These are phyloP conservation scores for Hyphopichia buzzinii DNA, from an alignment of 1,139 yeast genomes.

Conservation along the genomic window DNA sequence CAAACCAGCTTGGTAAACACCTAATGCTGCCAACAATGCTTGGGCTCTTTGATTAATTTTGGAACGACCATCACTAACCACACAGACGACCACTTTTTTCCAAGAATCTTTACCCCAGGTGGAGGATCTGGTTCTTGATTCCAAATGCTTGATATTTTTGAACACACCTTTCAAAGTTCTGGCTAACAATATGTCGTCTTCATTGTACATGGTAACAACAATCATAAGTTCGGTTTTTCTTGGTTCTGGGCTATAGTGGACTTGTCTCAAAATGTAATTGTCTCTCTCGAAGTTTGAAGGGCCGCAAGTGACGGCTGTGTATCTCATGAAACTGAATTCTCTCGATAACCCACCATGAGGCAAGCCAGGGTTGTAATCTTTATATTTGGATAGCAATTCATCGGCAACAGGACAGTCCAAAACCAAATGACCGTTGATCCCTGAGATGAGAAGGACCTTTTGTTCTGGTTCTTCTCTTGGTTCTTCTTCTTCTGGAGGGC, in stretches of 20 bases:
- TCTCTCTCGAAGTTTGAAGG: slow-evolving; percentile 47
- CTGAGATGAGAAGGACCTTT: slow-evolving; percentile 18
- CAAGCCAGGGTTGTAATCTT: slow-evolving; percentile 32
- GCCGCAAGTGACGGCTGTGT: slow-evolving; percentile 51
- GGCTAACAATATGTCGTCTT: slow-evolving; percentile 46
- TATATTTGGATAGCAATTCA: slow-evolving; percentile 43
- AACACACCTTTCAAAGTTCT: slow-evolving; percentile 48
- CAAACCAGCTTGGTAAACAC: slow-evolving; percentile 49
- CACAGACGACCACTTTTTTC: slow-evolving; percentile 49
- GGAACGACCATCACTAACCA: slow-evolving; percentile 49
- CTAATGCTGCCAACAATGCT: slow-evolving; percentile 47
- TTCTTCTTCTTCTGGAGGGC: slow-evolving; percentile 30
- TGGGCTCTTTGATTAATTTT: slow-evolving; percentile 49
- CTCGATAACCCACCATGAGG: slow-evolving; percentile 44
- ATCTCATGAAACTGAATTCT: slow-evolving; percentile 50
- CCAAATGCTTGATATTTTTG: slow-evolving; percentile 47
- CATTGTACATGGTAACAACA: slow-evolving; percentile 50
- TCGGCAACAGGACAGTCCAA: slow-evolving; percentile 52
- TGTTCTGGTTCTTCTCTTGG: slow-evolving; percentile 34
- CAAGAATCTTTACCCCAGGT: slow-evolving; percentile 51
- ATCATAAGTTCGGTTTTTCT: slow-evolving; percentile 48
- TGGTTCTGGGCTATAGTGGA: slow-evolving; percentile 41
- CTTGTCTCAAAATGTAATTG: slow-evolving; percentile 45
- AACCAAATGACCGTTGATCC: slow-evolving; percentile 48
- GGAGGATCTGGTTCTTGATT: slow-evolving; percentile 39